Percentiles rank a stretch among this genome's conserved stretches.
phyloP scores from a whole-genome alignment of 257 asterid species.

The Solanum etuberosum region DNA sequence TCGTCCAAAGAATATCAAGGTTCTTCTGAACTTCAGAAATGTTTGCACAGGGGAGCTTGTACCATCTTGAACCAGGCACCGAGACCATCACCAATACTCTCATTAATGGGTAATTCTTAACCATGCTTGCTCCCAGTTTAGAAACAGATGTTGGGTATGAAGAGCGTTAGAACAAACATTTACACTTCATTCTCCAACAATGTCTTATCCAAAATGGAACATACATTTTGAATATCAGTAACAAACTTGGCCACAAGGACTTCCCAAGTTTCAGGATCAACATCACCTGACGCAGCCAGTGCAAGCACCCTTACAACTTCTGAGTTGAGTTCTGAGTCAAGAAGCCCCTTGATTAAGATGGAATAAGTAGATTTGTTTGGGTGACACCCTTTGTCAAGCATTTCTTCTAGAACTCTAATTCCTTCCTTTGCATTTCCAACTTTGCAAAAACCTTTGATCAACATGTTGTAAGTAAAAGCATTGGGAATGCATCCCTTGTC shows the following conservation, averaged over 20 bases:
- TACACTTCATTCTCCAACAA: not conserved
- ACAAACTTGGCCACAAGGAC: constrained; percentile 20
- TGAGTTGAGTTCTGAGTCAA: constrained; percentile 29
- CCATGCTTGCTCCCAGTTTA: not conserved
- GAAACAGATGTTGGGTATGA: not conserved
- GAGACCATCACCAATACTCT: not conserved
- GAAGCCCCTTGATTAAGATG: constrained; percentile 45
- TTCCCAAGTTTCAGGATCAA: constrained; percentile 31
- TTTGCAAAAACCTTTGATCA: constrained; percentile 69
- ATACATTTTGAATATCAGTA: not conserved
- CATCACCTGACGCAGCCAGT: constrained; percentile 28
- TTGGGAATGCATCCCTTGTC: constrained; percentile 65
- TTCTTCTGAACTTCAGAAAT: not conserved
- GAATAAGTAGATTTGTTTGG: constrained; percentile 57
- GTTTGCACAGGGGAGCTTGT: not conserved
- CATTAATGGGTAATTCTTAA: not conserved
- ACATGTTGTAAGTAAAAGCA: constrained; percentile 61
- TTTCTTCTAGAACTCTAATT: constrained; percentile 59
- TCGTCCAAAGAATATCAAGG: not conserved
- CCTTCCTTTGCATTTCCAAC: constrained; percentile 63
- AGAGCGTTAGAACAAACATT: not conserved
- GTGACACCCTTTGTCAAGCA: constrained; percentile 46
- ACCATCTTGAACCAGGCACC: not conserved
- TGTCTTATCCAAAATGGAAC: constrained; percentile 11
- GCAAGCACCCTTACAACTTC: constrained; percentile 36